These are phyloP conservation scores for Zalaria obscura DNA, from an alignment of 2,329 filamentous ascomycete species.

Conservation along the genomic window DNA sequence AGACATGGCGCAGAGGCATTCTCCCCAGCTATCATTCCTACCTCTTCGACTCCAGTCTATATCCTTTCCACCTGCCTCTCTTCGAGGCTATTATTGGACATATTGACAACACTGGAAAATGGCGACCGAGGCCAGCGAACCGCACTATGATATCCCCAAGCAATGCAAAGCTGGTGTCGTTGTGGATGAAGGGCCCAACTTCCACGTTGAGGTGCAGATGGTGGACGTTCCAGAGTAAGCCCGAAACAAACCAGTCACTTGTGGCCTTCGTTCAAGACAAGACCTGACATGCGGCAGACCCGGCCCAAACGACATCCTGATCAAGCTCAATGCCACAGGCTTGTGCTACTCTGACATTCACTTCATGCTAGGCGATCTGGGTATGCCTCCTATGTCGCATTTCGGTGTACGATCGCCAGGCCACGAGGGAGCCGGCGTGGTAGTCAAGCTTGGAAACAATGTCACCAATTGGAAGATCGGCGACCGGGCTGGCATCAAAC, in stretches of 20 bases:
- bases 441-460: conserved; percentile 40
- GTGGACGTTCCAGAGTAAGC: conserved; percentile 33
- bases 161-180: conserved; percentile 37
- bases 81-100: too few species aligned
- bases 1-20: too few species aligned
- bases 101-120: background rate
- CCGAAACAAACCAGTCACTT: background rate
- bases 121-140: background rate
- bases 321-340: conserved; percentile 44
- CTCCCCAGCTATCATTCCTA: too few species aligned
- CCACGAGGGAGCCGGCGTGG: conserved; percentile 44
- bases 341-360: conserved; percentile 45
- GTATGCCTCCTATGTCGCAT: conserved; percentile 29
- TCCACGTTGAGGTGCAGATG: conserved; percentile 31
- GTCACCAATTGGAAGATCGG: conserved; percentile 40
- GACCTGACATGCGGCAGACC: background rate
- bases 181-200: conserved; percentile 35
- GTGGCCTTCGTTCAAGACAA: background rate
- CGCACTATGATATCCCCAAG: conserved; percentile 26
- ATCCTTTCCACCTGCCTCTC: too few species aligned
- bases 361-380: conserved; percentile 42
- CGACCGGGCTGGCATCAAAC: conserved; percentile 39
- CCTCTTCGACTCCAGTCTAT: too few species aligned
- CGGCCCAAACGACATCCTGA: conserved; percentile 41
- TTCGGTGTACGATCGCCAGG: conserved; percentile 28